A percentile compares a stretch with the other conserved stretches of the same genome.
Evolutionary conservation across 495 filamentous ascomycete species (phyloP).

Genomic region (Tuber melanosporum): DNA sequence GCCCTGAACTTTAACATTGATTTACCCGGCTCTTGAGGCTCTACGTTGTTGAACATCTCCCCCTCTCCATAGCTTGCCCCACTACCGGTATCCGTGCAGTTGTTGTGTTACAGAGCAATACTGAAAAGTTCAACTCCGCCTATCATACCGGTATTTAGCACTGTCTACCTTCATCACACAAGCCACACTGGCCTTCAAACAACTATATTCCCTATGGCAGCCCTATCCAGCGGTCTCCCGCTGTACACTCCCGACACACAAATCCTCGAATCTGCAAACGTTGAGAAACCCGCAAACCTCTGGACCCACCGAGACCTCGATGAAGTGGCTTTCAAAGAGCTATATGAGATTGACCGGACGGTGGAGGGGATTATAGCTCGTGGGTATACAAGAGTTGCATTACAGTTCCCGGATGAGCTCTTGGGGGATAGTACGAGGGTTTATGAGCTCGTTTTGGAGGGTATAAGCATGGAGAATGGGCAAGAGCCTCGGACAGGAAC

Average conservation of each 20-base stretch:
- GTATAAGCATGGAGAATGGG: constrained; percentile 48
- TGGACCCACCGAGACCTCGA: constrained; percentile 47
- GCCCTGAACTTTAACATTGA: background rate
- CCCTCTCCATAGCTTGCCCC: background rate
- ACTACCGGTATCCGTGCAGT: background rate
- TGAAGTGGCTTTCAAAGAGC: constrained; percentile 65
- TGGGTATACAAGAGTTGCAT: constrained; percentile 67
- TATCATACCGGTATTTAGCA: background rate
- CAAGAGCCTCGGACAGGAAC: constrained; percentile 2
- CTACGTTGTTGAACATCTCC: background rate
- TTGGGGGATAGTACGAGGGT: constrained; percentile 77
- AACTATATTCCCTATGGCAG: background rate
- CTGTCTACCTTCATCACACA: background rate
- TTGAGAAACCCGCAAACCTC: constrained; percentile 37
- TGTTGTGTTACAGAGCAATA: background rate
- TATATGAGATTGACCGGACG: constrained; percentile 84
- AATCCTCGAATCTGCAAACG: constrained; percentile 59
- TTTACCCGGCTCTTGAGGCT: background rate
- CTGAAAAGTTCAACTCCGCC: background rate
- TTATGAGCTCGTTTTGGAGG: constrained; percentile 58
- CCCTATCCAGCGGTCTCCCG: constrained; percentile 47
- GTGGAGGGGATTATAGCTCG: constrained; percentile 63
- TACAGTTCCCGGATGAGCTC: constrained; percentile 94
- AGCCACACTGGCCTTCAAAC: background rate
- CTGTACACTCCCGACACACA: constrained; percentile 84